Percentiles rank a stretch among this genome's conserved stretches.
phyloP scores from a whole-genome alignment of 2,329 filamentous ascomycete genomes.

The Seiridium cupressi region DNA sequence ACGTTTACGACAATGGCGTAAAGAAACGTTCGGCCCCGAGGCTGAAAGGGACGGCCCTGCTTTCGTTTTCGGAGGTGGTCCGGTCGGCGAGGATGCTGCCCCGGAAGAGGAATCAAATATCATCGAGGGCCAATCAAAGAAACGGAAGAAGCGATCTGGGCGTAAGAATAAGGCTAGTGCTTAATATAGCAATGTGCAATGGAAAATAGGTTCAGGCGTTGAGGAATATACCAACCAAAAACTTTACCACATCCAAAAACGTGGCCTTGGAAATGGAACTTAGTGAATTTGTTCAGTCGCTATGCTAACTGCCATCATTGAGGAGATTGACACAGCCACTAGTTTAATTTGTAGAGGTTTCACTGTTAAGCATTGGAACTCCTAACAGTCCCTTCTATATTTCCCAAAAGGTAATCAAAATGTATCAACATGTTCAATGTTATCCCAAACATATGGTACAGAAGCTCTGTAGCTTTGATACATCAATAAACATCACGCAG shows the following conservation, averaged over 20 bases:
- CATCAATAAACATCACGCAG: too few species aligned
- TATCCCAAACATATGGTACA: too few species aligned
- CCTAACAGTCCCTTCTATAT: too few species aligned
- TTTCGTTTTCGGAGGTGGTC: conserved; percentile 49
- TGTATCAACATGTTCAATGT: too few species aligned
- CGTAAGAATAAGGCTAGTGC: conserved; percentile 3
- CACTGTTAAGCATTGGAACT: too few species aligned
- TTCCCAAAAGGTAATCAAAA: too few species aligned
- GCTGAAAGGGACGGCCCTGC: conserved; percentile 56
- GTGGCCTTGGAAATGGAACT: too few species aligned
- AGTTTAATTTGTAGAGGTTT: too few species aligned
- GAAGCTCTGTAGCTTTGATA: too few species aligned
- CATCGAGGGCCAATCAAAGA: conserved; percentile 32
- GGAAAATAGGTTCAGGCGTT: not conserved
- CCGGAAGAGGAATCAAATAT: conserved; percentile 25
- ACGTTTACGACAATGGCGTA: conserved; percentile 80
- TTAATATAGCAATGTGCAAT: not conserved
- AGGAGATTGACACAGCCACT: too few species aligned
- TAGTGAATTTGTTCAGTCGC: too few species aligned
- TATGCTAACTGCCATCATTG: too few species aligned
- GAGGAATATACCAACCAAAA: not conserved
- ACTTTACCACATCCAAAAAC: not conserved
- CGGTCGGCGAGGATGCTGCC: conserved; percentile 24
- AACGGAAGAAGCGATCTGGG: conserved; percentile 23
- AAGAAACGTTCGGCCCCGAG: conserved; percentile 60